These are phyloP conservation scores for Epichloe elymi DNA, from an alignment of 2,329 filamentous ascomycete species.

Conservation along the genomic window DNA sequence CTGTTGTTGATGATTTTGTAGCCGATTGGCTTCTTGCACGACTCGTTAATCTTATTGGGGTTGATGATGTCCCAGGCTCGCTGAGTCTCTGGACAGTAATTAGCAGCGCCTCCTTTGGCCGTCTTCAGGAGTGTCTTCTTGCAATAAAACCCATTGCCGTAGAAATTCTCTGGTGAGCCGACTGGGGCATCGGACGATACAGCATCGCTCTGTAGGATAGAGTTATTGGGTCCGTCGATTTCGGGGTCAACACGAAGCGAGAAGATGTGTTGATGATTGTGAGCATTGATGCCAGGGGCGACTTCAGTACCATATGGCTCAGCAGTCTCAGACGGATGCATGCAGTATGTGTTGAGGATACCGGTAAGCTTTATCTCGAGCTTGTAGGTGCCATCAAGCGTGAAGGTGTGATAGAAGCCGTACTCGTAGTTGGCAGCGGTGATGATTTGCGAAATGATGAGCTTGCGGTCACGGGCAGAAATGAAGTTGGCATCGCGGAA, in stretches of 20 bases:
- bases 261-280: slow-evolving; percentile 61
- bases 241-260: slow-evolving; percentile 52
- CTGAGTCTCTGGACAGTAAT: slow-evolving; percentile 18
- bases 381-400: slow-evolving; percentile 52
- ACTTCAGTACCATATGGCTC: slow-evolving; percentile 49
- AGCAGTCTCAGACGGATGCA: slow-evolving; percentile 25
- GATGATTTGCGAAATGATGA: slow-evolving; percentile 52
- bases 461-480: slow-evolving; percentile 42
- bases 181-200: slow-evolving; percentile 45
- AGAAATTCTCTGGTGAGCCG: slow-evolving; percentile 55
- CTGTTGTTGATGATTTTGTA: slow-evolving; percentile 32
- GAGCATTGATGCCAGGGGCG: slow-evolving; percentile 46
- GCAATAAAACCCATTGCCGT: slow-evolving; percentile 58
- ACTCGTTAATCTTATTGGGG: slow-evolving; percentile 24
- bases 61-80: slow-evolving; percentile 26
- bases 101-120: slow-evolving; percentile 10
- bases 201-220: slow-evolving; percentile 59
- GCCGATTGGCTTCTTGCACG: slow-evolving; percentile 28
- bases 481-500: slow-evolving; percentile 43
- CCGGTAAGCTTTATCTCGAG: slow-evolving; percentile 42
- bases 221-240: slow-evolving; percentile 48
- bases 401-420: slow-evolving; percentile 25
- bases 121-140: slow-evolving; percentile 15
- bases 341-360: slow-evolving; percentile 26
- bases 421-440: slow-evolving; percentile 56